These are phyloP conservation scores for Epichloe sylvatica DNA, from an alignment of 2,329 filamentous ascomycete genomes.

Conservation along the genomic window DNA sequence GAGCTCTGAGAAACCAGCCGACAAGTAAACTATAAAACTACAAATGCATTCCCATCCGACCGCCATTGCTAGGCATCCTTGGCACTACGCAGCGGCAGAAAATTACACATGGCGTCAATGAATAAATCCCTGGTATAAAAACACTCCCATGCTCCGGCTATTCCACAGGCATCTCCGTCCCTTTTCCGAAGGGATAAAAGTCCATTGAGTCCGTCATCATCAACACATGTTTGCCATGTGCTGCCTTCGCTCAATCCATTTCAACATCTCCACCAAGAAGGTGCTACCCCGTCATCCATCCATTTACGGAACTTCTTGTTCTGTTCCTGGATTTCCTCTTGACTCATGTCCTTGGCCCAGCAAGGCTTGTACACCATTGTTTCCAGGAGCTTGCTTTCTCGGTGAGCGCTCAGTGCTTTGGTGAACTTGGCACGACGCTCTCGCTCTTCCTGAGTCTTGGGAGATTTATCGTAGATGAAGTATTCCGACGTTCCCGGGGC, in stretches of 20 bases:
- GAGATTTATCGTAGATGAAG: constrained; percentile 55
- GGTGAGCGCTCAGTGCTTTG: constrained; percentile 43
- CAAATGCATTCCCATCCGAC: not conserved
- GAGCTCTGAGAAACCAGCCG: not conserved
- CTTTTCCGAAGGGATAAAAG: not conserved
- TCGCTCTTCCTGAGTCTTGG: constrained; percentile 54
- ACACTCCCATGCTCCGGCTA: constrained; percentile 3
- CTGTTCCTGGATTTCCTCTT: constrained; percentile 60
- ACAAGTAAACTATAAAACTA: not conserved
- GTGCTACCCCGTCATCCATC: constrained; percentile 34
- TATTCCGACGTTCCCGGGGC: constrained; percentile 56
- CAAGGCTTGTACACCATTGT: constrained; percentile 72
- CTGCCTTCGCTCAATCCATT: not conserved
- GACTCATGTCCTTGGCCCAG: constrained; percentile 66
- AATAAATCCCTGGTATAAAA: constrained; percentile 4
- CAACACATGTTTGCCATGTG: too few species aligned
- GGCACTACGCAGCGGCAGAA: not conserved
- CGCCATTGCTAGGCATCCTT: not conserved
- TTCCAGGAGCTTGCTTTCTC: constrained; percentile 57
- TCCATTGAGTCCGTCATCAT: not conserved
- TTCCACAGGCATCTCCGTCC: not conserved
- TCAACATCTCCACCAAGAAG: constrained; percentile 8
- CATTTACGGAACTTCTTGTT: constrained; percentile 51
- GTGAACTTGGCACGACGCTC: constrained; percentile 35
- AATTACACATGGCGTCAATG: not conserved